Evolutionary conservation across 441 rosid species (phyloP).

Genomic region (Daphne laureola): DNA sequence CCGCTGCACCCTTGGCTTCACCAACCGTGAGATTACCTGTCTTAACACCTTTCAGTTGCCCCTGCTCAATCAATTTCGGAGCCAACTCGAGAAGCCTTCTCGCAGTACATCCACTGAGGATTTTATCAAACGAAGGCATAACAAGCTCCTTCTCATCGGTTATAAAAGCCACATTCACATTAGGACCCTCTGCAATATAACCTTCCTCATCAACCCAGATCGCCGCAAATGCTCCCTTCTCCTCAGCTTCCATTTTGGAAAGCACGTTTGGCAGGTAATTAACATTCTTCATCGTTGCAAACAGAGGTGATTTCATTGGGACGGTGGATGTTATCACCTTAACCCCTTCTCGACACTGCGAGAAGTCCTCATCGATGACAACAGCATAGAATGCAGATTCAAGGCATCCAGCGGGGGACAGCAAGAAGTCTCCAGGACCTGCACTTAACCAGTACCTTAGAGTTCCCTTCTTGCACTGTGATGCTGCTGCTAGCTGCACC

Average conservation of each 20-base stretch:
- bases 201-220: constrained; percentile 61
- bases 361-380: constrained; percentile 40
- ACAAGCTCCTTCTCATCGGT: constrained; percentile 44
- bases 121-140: constrained; percentile 53
- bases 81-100: constrained; percentile 54
- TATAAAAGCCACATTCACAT: constrained; percentile 57
- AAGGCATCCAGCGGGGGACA: constrained; percentile 47
- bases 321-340: constrained; percentile 47
- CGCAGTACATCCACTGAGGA: constrained; percentile 63
- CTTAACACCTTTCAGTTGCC: constrained; percentile 34
- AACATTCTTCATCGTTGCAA: constrained; percentile 50
- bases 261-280: constrained; percentile 66
- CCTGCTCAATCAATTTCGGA: constrained; percentile 44
- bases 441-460: constrained; percentile 57
- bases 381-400: constrained; percentile 60
- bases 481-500: constrained; percentile 41
- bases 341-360: constrained; percentile 49
- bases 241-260: constrained; percentile 61
- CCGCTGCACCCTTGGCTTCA: constrained; percentile 43
- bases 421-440: constrained; percentile 63
- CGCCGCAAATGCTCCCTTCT: constrained; percentile 47
- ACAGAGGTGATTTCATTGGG: constrained; percentile 50
- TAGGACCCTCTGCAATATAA: constrained; percentile 62
- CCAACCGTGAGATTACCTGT: constrained; percentile 30
- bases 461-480: constrained; percentile 56